Percentiles rank a stretch among this genome's conserved stretches.
These are phyloP conservation scores for Elaeis oleifera DNA, from an alignment of 202 grass and related monocot genomes.

Conservation along the genomic window DNA sequence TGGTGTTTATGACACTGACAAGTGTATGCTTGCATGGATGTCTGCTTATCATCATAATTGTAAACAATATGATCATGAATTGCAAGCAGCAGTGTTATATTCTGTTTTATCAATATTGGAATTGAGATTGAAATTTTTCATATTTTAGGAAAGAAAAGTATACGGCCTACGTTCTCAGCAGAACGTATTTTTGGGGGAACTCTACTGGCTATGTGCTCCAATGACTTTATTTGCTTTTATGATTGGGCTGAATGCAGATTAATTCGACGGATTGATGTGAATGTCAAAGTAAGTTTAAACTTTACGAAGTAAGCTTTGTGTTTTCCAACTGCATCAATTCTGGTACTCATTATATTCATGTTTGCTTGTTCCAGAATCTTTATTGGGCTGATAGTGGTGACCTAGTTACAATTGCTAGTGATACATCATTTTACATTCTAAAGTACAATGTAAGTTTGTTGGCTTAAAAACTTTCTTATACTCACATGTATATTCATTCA, in stretches of 20 bases:
- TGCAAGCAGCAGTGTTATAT: no score
- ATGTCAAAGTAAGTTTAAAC: conserved; percentile 61
- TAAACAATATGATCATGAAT: no score
- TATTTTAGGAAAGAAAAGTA: conserved; percentile 88
- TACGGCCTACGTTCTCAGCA: conserved; percentile 72
- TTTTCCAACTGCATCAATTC: conserved; percentile 6
- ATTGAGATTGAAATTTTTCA: conserved; percentile 6
- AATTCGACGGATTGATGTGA: conserved; percentile 91
- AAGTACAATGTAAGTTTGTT: conserved; percentile 81
- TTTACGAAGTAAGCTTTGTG: conserved; percentile 7
- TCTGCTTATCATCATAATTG: no score
- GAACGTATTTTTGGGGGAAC: conserved; percentile 88
- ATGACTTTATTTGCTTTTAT: conserved; percentile 99
- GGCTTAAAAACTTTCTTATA: not conserved
- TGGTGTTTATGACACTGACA: no score
- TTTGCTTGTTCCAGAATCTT: conserved; percentile 54
- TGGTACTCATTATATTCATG: conserved; percentile 2
- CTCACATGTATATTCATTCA: no score
- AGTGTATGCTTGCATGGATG: no score
- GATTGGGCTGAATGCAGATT: conserved; percentile 91
- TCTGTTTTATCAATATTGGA: not conserved
- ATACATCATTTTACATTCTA: conserved; percentile 92
- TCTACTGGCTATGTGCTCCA: conserved; percentile 86
- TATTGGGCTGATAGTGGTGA: conserved; percentile 98
- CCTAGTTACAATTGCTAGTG: conserved; percentile 90